These are phyloP conservation scores for Coemansia sp. DNA, from an alignment of 192 early-diverging fungal species.

Conservation along the genomic window DNA sequence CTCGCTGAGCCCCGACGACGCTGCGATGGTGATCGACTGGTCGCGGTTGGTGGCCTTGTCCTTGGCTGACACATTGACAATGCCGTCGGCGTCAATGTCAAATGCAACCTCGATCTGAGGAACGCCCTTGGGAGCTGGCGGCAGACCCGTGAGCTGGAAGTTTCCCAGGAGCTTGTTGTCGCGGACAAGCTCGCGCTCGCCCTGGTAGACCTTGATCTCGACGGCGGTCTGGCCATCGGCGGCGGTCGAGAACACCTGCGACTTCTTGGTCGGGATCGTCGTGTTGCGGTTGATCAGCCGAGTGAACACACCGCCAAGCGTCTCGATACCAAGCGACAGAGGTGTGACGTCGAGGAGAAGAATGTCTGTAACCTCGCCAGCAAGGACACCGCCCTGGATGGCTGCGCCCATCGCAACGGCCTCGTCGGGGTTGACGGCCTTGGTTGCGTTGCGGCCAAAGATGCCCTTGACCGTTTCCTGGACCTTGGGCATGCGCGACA, in stretches of 20 bases:
- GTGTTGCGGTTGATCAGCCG: conserved; percentile 97
- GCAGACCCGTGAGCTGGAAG: conserved; percentile 94
- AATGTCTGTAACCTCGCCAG: conserved; percentile 94
- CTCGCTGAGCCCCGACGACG: conserved; percentile 89
- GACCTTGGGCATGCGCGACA: conserved; percentile 97
- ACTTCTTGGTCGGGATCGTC: conserved; percentile 99
- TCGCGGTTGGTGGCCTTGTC: conserved; percentile 96
- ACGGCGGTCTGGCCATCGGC: conserved; percentile 98
- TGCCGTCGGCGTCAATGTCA: conserved; percentile 99
- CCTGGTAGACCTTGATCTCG: conserved; percentile 97
- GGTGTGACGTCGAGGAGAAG: conserved; percentile 96
- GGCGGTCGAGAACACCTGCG: conserved; percentile 98
- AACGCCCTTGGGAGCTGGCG: conserved; percentile 94
- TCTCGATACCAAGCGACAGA: conserved; percentile 97
- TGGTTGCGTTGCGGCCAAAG: conserved; percentile 91
- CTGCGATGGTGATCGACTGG: conserved; percentile 95
- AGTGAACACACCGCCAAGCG: conserved; percentile 97
- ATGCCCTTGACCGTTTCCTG: conserved; percentile 85
- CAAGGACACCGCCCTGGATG: conserved; percentile 96
- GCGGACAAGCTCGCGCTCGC: conserved; percentile 93
- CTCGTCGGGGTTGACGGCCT: conserved; percentile 97
- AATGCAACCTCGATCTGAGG: conserved; percentile 99
- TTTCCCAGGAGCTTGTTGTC: conserved; percentile 99
- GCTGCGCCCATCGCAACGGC: conserved; percentile 98
- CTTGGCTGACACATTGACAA: conserved; percentile 95